A percentile compares a stretch with the other conserved stretches of the same genome.
These are phyloP conservation scores for Prunus yedoensis DNA, from an alignment of 331 rosid species.

Conservation along the genomic window DNA sequence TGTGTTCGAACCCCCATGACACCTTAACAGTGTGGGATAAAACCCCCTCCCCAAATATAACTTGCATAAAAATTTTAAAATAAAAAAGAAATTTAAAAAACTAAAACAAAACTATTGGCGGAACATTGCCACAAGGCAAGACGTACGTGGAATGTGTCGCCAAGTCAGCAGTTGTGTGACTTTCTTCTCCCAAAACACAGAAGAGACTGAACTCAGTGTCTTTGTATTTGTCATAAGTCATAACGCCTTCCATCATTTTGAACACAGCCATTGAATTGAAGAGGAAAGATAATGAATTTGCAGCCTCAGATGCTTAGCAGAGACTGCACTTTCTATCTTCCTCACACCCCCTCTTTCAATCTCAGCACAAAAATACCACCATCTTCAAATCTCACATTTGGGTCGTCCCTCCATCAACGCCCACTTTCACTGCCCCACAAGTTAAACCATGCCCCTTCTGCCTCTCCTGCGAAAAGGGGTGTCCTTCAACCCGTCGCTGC, in stretches of 20 bases:
- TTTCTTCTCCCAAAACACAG: no score
- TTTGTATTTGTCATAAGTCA: not conserved
- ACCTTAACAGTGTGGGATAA: no score
- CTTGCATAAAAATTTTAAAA: no score
- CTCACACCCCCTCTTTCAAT: not conserved
- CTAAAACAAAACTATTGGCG: no score
- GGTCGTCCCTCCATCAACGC: not conserved
- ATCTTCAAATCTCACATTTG: constrained; percentile 7
- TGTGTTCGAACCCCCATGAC: no score
- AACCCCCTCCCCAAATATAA: no score
- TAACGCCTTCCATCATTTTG: not conserved
- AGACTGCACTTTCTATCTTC: not conserved
- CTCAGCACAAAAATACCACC: not conserved
- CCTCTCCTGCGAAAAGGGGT: not conserved
- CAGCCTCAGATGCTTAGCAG: constrained; percentile 2
- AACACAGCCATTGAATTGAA: not conserved
- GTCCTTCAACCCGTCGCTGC: constrained; percentile 9
- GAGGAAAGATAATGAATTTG: constrained; percentile 6
- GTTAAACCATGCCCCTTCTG: not conserved
- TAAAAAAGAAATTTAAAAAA: no score
- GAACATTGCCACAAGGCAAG: no score
- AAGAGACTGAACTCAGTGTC: no score
- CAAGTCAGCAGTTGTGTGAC: no score
- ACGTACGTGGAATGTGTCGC: no score
- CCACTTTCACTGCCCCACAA: constrained; percentile 20